Percentiles rank a stretch among this genome's conserved stretches.
Evolutionary conservation across 768 basidiomycete genomes (phyloP).

Genomic region (Saitozyma podzolica): DNA sequence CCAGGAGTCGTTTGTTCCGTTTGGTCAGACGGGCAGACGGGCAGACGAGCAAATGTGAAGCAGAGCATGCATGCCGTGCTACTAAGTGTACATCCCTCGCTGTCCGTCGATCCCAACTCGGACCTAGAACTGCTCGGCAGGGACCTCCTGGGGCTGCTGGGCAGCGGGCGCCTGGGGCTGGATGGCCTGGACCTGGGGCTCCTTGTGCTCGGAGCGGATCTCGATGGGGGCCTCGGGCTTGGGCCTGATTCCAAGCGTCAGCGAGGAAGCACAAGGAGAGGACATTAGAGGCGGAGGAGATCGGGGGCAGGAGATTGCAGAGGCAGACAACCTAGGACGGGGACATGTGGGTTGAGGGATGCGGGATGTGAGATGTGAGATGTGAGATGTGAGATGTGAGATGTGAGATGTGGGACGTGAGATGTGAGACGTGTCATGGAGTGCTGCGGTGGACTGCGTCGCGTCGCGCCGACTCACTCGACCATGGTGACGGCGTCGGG

Average conservation of each 20-base stretch:
- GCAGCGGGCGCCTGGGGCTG: constrained; percentile 21
- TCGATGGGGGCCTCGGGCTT: constrained; percentile 86
- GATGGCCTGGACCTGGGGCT: constrained; percentile 53
- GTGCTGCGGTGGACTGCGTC: too few relatives aligned
- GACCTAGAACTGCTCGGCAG: constrained; percentile 17
- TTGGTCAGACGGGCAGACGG: not conserved
- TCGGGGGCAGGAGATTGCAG: not conserved
- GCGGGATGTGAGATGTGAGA: too few relatives aligned
- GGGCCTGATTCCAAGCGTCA: constrained; percentile 53
- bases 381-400: too few relatives aligned
- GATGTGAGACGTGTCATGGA: too few relatives aligned
- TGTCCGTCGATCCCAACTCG: not conserved
- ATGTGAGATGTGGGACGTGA: too few relatives aligned
- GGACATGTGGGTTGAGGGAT: too few relatives aligned
- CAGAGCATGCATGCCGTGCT: not conserved
- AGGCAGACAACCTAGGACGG: not conserved
- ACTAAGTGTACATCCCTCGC: not conserved
- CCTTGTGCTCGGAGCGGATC: constrained; percentile 85
- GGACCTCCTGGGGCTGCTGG: constrained; percentile 24
- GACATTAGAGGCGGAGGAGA: not conserved
- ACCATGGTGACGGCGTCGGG: constrained; percentile 90
- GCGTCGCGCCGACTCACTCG: constrained; percentile 59
- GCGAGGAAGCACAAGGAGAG: not conserved
- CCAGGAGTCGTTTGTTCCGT: too few relatives aligned
- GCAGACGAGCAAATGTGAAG: not conserved